phyloP scores from a whole-genome alignment of 495 filamentous ascomycete genomes.

The Neurospora sp. region DNA sequence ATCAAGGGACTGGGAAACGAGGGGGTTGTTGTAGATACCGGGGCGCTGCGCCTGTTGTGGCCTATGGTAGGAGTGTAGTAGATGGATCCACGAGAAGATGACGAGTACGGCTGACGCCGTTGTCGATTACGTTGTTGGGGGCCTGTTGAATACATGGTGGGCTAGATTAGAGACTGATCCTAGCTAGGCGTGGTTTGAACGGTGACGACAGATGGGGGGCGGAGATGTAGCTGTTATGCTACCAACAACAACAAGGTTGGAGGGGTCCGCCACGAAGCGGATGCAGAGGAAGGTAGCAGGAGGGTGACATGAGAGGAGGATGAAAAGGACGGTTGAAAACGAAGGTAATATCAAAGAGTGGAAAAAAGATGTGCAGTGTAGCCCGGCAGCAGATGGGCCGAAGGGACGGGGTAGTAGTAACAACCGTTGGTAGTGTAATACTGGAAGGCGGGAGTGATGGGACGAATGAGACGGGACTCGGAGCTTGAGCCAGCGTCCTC shows the following conservation, averaged over 20 bases:
- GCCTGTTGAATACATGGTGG: slow-evolving; percentile 18
- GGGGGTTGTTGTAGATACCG: slow-evolving; percentile 4
- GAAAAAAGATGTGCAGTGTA: slow-evolving; percentile 9
- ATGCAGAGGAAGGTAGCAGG: slow-evolving; percentile 1
- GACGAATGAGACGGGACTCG: not conserved
- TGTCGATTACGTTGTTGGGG: slow-evolving; percentile 20
- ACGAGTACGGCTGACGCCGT: slow-evolving; percentile 24
- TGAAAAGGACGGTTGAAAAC: slow-evolving; percentile 1
- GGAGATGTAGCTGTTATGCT: not conserved
- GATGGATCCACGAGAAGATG: slow-evolving; percentile 27
- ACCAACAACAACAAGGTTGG: not conserved
- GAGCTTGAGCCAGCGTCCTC: not conserved
- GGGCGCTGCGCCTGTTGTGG: slow-evolving; percentile 17
- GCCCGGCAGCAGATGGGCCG: slow-evolving; percentile 11
- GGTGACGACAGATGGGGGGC: not conserved
- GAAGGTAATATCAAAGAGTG: slow-evolving; percentile 11
- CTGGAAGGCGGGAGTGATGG: not conserved
- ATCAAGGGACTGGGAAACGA: slow-evolving; percentile 38
- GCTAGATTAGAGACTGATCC: slow-evolving; percentile 15
- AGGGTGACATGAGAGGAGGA: not conserved
- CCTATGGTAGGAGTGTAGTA: slow-evolving; percentile 32
- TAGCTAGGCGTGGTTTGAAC: not conserved
- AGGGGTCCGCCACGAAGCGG: not conserved
- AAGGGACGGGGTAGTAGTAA: slow-evolving; percentile 6
- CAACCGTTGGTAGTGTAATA: not conserved